Evolutionary conservation across 1,284 basidiomycete genomes (phyloP), one percentile per base, ranked within the genome.

Genomic region (Bjerkandera adusta): DNA sequence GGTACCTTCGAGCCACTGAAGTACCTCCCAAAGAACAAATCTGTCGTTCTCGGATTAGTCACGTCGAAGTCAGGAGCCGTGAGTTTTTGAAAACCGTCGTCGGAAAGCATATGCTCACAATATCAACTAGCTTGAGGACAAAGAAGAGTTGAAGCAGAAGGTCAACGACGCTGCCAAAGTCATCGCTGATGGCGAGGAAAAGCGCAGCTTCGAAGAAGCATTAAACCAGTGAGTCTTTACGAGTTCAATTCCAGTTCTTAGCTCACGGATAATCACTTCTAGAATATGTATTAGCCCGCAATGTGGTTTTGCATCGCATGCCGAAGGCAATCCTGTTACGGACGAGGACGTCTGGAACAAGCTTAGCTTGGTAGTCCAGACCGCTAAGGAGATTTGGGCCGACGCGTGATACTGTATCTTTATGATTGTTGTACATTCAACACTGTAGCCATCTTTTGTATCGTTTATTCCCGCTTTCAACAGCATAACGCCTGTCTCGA

Each of bases 251-350:
- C 1, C 7, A 12, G 22, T 6, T 13, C 8, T n/a, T 10, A 13
- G 13, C 12, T 27, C 11, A 20, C 20, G 5, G 34, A 7, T 45
- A 41, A 36, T 33, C 41, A 26, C n/a, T 22, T 35, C 22, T 51
- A 84, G 81, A 56, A 69, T 89, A 20, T 77, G 75, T 47, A 78
- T 89, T 58, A 83, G 81, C 47, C 78, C 85, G 1, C 87, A 89
- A 63, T 89, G 87, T 53, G 88, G 86, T 2, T 89, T 89, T 57
- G 81, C 83, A 16, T 81, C 77, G 1, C 80, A 83, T 29, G 77
- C 79, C 58, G 76, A 85, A 50, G 84, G 84, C 0, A 85, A 85
- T 58, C 70, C 70, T 10, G 64, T 85, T 38, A 76, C 75, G 7
- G 73, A 78, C 57, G 70, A 78, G 53, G 78, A 81, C 36, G 55